Conservation (phyloP, 2,329 filamentous ascomycete genomes). For the Pseudophaeomoniella oleicola region DNA sequence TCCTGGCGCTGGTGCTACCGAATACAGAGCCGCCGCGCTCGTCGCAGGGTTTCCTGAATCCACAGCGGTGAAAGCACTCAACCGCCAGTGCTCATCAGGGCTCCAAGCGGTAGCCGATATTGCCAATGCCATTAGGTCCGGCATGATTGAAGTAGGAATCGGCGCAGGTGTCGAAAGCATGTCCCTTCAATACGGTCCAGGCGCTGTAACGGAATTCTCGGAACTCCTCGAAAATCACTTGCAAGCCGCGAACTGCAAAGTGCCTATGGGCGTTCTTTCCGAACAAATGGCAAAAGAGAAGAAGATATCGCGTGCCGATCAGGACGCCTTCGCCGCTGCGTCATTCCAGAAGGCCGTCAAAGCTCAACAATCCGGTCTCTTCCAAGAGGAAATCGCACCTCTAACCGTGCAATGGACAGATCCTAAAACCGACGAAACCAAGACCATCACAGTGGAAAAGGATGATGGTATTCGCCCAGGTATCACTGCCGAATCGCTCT, state of each 20-base stretch:
- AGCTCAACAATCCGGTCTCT: constrained; percentile 79
- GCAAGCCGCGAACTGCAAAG: constrained; percentile 88
- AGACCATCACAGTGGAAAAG: constrained; percentile 64
- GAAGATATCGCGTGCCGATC: constrained; percentile 52
- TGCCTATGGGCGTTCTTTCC: constrained; percentile 86
- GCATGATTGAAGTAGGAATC: constrained; percentile 91
- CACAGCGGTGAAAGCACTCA: constrained; percentile 73
- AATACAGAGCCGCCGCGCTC: constrained; percentile 84
- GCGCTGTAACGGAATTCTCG: constrained; percentile 83
- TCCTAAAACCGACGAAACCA: constrained; percentile 76
- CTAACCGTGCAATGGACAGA: constrained; percentile 78
- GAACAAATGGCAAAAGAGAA: constrained; percentile 90
- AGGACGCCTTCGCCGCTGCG: constrained; percentile 86
- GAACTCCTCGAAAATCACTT: constrained; percentile 69
- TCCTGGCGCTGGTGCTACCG: constrained; percentile 86
- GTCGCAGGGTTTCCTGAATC: constrained; percentile 81
- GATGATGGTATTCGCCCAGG: constrained; percentile 81
- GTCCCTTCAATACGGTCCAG: constrained; percentile 78
- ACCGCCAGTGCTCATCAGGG: constrained; percentile 88
- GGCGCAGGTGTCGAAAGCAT: constrained; percentile 96
- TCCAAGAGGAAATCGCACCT: constrained; percentile 80
- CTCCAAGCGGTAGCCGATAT: constrained; percentile 88
- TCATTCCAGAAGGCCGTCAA: constrained; percentile 82
- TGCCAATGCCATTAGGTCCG: constrained; percentile 76
- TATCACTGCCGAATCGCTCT: constrained; percentile 76